A percentile compares a stretch with the other conserved stretches of the same genome.
phyloP scores from a whole-genome alignment of 768 basidiomycete genomes.

The Clitopilus passeckerianus region DNA sequence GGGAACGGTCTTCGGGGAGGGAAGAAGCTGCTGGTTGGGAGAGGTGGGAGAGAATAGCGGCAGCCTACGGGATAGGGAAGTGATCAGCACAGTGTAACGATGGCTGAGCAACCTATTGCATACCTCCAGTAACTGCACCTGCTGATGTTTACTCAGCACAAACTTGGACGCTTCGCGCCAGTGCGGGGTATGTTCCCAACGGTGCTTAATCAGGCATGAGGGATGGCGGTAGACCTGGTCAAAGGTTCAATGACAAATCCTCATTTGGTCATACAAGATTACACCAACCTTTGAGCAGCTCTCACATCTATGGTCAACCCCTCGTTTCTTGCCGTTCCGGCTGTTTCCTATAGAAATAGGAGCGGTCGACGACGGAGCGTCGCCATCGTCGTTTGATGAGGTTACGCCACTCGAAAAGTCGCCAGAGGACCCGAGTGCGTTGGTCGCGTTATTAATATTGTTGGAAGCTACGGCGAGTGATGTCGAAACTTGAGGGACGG shows the following conservation, averaged over 20 bases:
- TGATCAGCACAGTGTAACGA: neutral
- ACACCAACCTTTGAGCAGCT: slow-evolving; percentile 82
- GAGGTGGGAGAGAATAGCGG: slow-evolving; percentile 90
- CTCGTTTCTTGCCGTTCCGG: slow-evolving; percentile 67
- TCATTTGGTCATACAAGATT: slow-evolving; percentile 4
- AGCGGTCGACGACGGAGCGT: slow-evolving; percentile 14
- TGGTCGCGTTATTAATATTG: slow-evolving; percentile 10
- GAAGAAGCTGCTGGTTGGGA: slow-evolving; percentile 63
- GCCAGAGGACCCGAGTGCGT: slow-evolving; percentile 14
- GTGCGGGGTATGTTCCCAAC: slow-evolving; percentile 96
- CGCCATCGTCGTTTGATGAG: slow-evolving; percentile 20
- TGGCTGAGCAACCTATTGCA: slow-evolving; percentile 5
- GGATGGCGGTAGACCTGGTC: slow-evolving; percentile 82
- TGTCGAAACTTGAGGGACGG: slow-evolving; percentile 13
- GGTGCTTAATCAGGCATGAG: slow-evolving; percentile 93
- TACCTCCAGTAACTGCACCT: slow-evolving; percentile 94
- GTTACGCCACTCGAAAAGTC: slow-evolving; percentile 15
- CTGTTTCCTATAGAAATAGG: slow-evolving; percentile 32
- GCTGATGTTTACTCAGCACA: slow-evolving; percentile 92
- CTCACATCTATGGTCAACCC: slow-evolving; percentile 87
- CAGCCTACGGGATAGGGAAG: slow-evolving; percentile 49
- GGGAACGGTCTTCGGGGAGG: slow-evolving; percentile 88
- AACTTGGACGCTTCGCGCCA: slow-evolving; percentile 93
- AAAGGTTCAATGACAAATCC: slow-evolving; percentile 5
- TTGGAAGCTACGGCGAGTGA: slow-evolving; percentile 20